Base-by-base conservation (phyloP, 495 filamentous ascomycete genomes). In the Pseudomonodictys pantanalensis region DNA sequence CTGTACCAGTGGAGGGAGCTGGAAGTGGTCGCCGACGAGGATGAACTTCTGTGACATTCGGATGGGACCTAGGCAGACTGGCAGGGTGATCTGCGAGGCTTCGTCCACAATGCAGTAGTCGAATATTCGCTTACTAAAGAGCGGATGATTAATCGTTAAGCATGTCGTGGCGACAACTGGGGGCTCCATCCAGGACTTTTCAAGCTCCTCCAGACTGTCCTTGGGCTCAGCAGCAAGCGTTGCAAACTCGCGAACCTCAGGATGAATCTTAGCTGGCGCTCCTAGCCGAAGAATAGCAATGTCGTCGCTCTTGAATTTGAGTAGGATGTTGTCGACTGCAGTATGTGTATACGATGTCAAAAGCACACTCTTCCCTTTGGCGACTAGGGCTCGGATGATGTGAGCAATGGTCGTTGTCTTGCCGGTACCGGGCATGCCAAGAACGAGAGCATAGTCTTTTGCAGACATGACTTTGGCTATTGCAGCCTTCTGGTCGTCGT, bases 41-140 rank as follows among this genome's bases (percentile, higher is more conserved):
- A 98, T 86, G 68, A 97, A 98, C 0, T 84, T 95, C n/a, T 82
- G 83, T 15, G 93, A 90, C 82, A 96, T 90, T 24, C 92, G 84
- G 61, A 98, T 93, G 0, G 93, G 93, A 0, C 93, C 93, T 2
- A 97, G 73, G 62, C 93, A 96, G 17, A 95, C 90, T 0, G 93
- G 93, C 22, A 98, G 78, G 2, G 93, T 98, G 73, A 97, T 96
- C 68, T 98, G 93, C 7, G 91, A 96, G 0, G 93, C 93, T 72
- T 98, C 93, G 66, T 98, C 93, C 1, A 98, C 91, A 60, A 98
- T 96, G 65, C 93, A 98, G 70, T 96, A 96, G 73, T 98, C 93
- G 60, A 98, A 98, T 7, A 86, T 85, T 8, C 93, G 88, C 60
- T 91, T 86, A 56, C 79, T 86, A 76, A 98, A 97, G 38, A 98